These are phyloP conservation scores for Epicoccum sorghinum DNA, from an alignment of 2,329 filamentous ascomycete species.

Conservation along the genomic window DNA sequence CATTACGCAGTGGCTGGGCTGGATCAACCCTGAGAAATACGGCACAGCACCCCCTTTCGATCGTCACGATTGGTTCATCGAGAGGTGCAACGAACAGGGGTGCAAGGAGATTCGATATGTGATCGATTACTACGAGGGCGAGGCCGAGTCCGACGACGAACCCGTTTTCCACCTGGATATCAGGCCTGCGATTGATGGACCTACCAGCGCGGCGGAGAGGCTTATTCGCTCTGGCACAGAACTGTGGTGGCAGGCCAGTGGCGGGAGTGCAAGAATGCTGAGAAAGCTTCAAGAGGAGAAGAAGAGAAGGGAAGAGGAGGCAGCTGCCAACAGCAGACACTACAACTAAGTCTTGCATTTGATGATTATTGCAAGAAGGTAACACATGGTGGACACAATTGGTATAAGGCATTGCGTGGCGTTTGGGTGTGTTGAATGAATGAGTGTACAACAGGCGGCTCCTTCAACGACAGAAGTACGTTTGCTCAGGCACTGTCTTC, in stretches of 20 bases:
- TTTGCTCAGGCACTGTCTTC: neutral
- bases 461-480: neutral
- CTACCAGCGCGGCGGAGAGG: slow-evolving; percentile 79
- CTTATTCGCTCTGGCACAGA: slow-evolving; percentile 89
- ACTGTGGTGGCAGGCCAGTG: slow-evolving; percentile 89
- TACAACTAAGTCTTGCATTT: slow-evolving; percentile 28
- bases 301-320: slow-evolving; percentile 38
- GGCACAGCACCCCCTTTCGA: slow-evolving; percentile 88
- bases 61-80: slow-evolving; percentile 95
- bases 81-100: slow-evolving; percentile 70
- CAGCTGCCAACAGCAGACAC: slow-evolving; percentile 26
- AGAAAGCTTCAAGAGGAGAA: slow-evolving; percentile 39
- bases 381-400: neutral
- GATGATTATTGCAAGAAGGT: neutral
- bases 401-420: slow-evolving; percentile 19
- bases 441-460: slow-evolving; percentile 7
- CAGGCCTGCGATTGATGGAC: slow-evolving; percentile 82
- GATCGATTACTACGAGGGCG: slow-evolving; percentile 93
- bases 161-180: slow-evolving; percentile 97
- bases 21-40: slow-evolving; percentile 79
- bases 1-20: slow-evolving; percentile 79
- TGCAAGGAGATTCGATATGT: slow-evolving; percentile 86
- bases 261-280: slow-evolving; percentile 66
- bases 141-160: slow-evolving; percentile 81
- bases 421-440: slow-evolving; percentile 9